Percentiles rank a stretch among this genome's conserved stretches.
Evolutionary conservation across 2,329 filamentous ascomycete species (phyloP).

Genomic region (Fusarium beomiforme): DNA sequence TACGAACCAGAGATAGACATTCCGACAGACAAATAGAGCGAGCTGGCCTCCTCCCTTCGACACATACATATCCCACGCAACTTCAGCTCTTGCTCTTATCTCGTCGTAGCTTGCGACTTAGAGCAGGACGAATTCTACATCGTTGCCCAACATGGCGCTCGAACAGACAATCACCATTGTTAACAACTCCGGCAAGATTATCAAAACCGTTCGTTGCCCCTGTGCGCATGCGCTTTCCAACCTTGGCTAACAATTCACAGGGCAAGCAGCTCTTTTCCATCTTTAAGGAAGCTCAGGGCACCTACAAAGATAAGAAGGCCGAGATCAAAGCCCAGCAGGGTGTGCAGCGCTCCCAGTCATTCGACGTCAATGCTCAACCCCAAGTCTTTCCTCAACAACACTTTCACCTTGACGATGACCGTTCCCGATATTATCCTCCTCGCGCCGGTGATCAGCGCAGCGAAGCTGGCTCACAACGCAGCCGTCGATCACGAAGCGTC

Average conservation of each 20-base stretch:
- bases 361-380: constrained; percentile 53
- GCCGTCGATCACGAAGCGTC: constrained; percentile 52
- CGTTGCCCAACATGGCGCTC: constrained; percentile 52
- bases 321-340: constrained; percentile 74
- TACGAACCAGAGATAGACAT: constrained; percentile 13
- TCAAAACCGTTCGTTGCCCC: constrained; percentile 76
- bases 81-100: background rate
- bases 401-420: constrained; percentile 44
- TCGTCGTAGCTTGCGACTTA: constrained; percentile 2
- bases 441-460: constrained; percentile 47
- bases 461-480: constrained; percentile 56
- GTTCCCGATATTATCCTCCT: constrained; percentile 50
- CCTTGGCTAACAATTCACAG: constrained; percentile 56
- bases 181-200: constrained; percentile 90
- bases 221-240: background rate
- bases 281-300: constrained; percentile 90
- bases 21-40: constrained; percentile 27
- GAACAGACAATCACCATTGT: constrained; percentile 86
- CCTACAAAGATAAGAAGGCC: constrained; percentile 88
- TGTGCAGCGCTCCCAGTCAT: constrained; percentile 71
- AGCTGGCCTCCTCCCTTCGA: constrained; percentile 38
- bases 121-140: constrained; percentile 18
- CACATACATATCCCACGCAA: background rate
- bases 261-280: constrained; percentile 90
- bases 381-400: constrained; percentile 23